phyloP scores from a whole-genome alignment of 768 basidiomycete species.

The Xanthoconium purpureum region DNA sequence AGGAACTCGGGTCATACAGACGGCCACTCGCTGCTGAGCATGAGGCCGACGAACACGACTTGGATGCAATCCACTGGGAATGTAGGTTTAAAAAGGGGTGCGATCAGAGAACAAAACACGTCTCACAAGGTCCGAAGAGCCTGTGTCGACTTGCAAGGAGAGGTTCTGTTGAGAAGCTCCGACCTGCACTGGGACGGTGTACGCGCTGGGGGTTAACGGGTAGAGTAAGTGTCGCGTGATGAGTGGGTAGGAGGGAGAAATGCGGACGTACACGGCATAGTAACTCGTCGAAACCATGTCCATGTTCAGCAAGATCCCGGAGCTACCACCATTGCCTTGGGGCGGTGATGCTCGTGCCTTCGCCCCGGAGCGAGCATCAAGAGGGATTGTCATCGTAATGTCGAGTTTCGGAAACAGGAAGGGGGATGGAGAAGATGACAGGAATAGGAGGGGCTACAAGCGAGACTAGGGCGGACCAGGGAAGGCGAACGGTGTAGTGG shows the following conservation, averaged over 20 bases:
- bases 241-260: too few relatives aligned
- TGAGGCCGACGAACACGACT: constrained; percentile 52
- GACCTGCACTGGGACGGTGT: constrained; percentile 58
- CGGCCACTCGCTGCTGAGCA: constrained; percentile 48
- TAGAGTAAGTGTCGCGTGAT: background rate
- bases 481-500: constrained; percentile 8
- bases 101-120: background rate
- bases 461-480: background rate
- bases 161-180: constrained; percentile 49
- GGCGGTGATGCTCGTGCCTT: constrained; percentile 20
- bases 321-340: constrained; percentile 45
- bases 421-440: background rate
- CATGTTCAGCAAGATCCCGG: constrained; percentile 58
- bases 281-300: constrained; percentile 51
- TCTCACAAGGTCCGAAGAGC: constrained; percentile 76
- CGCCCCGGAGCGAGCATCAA: constrained; percentile 4
- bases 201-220: constrained; percentile 44
- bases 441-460: background rate
- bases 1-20: constrained; percentile 54
- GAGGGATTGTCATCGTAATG: constrained; percentile 11
- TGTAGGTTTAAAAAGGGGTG: background rate
- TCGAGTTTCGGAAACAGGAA: background rate
- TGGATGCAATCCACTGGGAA: constrained; percentile 70
- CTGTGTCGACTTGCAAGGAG: constrained; percentile 74
- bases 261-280: constrained; percentile 50